Evolutionary conservation across 306 rosid species (phyloP), one percentile per base, ranked within the genome.

Genomic region (Carpinus fangiana): DNA sequence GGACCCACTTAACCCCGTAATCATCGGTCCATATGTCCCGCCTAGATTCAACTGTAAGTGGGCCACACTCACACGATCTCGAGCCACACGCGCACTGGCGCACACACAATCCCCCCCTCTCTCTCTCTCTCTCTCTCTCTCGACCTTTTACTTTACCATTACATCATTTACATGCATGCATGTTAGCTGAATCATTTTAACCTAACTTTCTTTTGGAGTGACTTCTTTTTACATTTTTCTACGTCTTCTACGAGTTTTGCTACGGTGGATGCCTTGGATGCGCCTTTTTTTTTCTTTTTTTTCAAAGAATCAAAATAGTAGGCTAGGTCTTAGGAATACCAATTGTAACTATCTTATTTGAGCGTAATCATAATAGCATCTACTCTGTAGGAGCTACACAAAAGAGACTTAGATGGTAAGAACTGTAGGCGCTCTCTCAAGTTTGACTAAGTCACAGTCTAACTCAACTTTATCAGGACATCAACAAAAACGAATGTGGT

Each of bases 71-170:
- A 8, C 45, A 59, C 26, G 59, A 77, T 85, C 90, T 88, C 89
- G 88, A 91, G 91, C 94, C 92, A 87, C 97, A 73, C 84, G 83
- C 89, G 50, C 83, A 6, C 34, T 23, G 38, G 6, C 34, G 18
- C 60, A 4, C 31, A 13, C 41, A 3, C 74, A 13, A 18, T 41
- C 20, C 17, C 17, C 31, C n/a, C n/a, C n/a, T n/a, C n/a, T n/a
- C n/a, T n/a, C n/a, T n/a, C n/a, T n/a, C n/a, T n/a, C n/a, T n/a
- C n/a, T n/a, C n/a, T 43, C 36, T 41, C 12, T 3, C 47, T n/a
- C 18, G 18, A 1, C 31, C 50, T 68, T 21, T 64, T 8, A 23
- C 76, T 79, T 75, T 66, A 17, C 73, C 53, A 28, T 72, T 3
- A 3, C 53, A n/a, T n/a, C n/a, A n/a, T n/a, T 69, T 76, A 8